A percentile compares a stretch with the other conserved stretches of the same genome.
Conservation (phyloP, 148 eudicot genomes). For the Fallopia convolvulus region DNA sequence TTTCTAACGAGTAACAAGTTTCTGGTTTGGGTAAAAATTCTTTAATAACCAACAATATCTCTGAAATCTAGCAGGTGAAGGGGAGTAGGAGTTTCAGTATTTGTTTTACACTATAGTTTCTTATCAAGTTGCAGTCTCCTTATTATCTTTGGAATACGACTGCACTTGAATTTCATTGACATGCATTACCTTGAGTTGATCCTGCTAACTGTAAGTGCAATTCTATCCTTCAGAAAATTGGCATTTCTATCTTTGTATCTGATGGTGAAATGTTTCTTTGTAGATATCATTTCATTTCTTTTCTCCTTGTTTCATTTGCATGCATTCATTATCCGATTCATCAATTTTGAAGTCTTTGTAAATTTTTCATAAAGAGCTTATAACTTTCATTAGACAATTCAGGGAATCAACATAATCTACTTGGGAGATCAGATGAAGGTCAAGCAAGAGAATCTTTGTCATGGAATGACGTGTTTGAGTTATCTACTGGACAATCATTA, state of each 20-base stretch:
- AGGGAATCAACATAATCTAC: constrained; percentile 6
- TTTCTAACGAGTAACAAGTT: background rate
- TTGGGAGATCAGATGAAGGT: constrained; percentile 4
- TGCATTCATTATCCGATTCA: background rate
- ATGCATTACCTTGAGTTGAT: background rate
- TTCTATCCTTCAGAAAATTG: background rate
- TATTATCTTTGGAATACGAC: background rate
- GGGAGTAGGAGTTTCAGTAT: background rate
- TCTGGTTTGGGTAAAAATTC: background rate
- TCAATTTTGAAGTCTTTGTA: background rate
- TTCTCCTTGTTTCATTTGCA: background rate
- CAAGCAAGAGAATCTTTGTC: constrained; percentile 2
- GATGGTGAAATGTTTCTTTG: background rate
- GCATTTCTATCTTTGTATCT: background rate
- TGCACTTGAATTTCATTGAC: constrained; percentile 1
- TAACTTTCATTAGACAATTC: background rate
- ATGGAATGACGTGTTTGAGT: constrained; percentile 4
- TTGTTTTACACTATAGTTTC: background rate
- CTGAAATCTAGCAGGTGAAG: background rate
- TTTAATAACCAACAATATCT: background rate
- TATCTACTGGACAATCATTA: constrained; percentile 3
- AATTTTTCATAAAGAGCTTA: background rate
- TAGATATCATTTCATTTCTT: background rate
- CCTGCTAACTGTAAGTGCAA: background rate
- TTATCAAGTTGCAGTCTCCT: background rate